phyloP scores from a whole-genome alignment of 495 filamentous ascomycete genomes.

The Talaromyces proteolyticus region DNA sequence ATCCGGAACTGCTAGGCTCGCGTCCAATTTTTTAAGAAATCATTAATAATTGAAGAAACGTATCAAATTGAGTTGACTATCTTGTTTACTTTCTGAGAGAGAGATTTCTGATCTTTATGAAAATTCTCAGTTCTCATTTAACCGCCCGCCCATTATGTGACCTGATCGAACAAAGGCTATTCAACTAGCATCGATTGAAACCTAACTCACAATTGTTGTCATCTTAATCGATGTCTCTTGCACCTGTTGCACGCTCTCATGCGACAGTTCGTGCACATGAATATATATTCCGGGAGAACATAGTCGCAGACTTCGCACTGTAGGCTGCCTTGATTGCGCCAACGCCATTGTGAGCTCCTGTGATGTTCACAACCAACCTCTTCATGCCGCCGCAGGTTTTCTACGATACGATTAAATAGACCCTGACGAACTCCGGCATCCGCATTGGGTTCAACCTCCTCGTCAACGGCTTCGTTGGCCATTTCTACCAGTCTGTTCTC shows the following conservation, averaged over 20 bases:
- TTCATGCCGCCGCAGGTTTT: constrained; percentile 5
- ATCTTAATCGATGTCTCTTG: constrained; percentile 8
- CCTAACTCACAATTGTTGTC: no score
- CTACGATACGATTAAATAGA: constrained; percentile 4
- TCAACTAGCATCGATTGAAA: no score
- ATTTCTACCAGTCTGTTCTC: constrained; percentile 23
- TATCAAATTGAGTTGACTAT: no score
- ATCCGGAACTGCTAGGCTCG: no score
- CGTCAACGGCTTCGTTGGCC: constrained; percentile 9
- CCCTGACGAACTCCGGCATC: not conserved
- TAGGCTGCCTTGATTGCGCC: constrained; percentile 7
- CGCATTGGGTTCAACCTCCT: not conserved
- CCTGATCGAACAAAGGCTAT: no score
- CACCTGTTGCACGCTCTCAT: constrained; percentile 11
- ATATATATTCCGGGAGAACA: constrained; percentile 9
- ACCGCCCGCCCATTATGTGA: no score
- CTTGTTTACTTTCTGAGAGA: no score
- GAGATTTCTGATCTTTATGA: no score
- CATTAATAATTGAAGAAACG: no score
- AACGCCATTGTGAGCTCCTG: constrained; percentile 10
- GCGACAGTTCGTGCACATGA: constrained; percentile 8
- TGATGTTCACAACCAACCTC: constrained; percentile 11
- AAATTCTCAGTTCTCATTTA: no score
- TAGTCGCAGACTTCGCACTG: constrained; percentile 9
- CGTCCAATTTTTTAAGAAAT: no score